phyloP scores from a whole-genome alignment of 1,284 basidiomycete species.

The Butyriboletus appendiculatus region DNA sequence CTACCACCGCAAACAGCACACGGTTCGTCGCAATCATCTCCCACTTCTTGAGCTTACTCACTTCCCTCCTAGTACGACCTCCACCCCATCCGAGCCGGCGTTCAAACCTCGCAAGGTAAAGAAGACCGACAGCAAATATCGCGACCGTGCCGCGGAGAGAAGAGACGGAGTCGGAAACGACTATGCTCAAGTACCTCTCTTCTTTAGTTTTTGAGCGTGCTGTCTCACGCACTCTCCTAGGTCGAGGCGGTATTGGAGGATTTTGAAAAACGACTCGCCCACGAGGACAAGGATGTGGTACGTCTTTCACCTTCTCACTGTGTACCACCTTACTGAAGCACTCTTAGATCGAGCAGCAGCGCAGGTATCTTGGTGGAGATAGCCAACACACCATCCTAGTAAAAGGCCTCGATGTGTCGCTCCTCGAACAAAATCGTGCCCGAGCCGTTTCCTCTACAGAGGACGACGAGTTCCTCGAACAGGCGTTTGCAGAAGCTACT shows the following conservation, averaged over 20 bases:
- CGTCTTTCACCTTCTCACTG: constrained; percentile 20
- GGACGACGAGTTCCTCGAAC: constrained; percentile 77
- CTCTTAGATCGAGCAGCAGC: constrained; percentile 71
- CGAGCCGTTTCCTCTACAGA: constrained; percentile 51
- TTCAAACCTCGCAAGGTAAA: constrained; percentile 81
- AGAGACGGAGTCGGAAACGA: constrained; percentile 63
- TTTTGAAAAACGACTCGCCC: constrained; percentile 66
- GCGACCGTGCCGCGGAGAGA: constrained; percentile 72
- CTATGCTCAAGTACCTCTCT: constrained; percentile 56
- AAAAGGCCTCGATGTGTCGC: constrained; percentile 87
- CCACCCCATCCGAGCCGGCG: constrained; percentile 48
- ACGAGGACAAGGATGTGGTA: constrained; percentile 61
- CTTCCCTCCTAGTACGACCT: constrained; percentile 27
- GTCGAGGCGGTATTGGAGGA: constrained; percentile 80
- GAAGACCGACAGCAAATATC: constrained; percentile 57
- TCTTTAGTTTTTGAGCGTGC: background rate
- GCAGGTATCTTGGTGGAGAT: constrained; percentile 87
- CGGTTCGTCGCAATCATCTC: constrained; percentile 18
- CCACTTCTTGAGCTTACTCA: background rate
- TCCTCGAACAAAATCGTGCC: constrained; percentile 84
- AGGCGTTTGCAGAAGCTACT: constrained; percentile 54
- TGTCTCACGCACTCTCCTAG: constrained; percentile 38
- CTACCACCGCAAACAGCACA: constrained; percentile 5
- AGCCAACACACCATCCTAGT: constrained; percentile 83
- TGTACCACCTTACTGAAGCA: background rate